Evolutionary conservation across 148 eudicot genomes (phyloP).

Genomic region (Amaranthus cruentus): DNA sequence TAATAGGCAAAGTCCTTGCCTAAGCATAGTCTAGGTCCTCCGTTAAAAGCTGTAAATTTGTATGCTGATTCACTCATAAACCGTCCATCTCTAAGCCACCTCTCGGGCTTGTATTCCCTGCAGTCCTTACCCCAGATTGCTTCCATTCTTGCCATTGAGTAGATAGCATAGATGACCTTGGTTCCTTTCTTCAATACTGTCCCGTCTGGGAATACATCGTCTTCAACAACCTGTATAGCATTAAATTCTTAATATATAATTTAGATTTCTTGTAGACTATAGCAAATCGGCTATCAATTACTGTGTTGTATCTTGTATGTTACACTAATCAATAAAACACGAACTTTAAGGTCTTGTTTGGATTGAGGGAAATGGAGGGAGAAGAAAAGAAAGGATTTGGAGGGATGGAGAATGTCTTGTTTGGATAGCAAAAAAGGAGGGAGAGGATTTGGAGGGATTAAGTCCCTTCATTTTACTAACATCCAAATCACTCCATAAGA

Average conservation of each 20-base stretch:
- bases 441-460: too few relatives aligned
- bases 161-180: constrained; percentile 81
- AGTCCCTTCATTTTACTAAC: too few relatives aligned
- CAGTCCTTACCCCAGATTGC: constrained; percentile 92
- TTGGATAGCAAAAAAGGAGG: too few relatives aligned
- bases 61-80: constrained; percentile 91
- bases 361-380: too few relatives aligned
- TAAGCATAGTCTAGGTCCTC: constrained; percentile 88
- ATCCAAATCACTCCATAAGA: too few relatives aligned
- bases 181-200: constrained; percentile 77
- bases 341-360: too few relatives aligned
- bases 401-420: too few relatives aligned
- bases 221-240: constrained; percentile 56
- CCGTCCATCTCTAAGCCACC: constrained; percentile 84
- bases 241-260: neutral
- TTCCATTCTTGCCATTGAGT: constrained; percentile 97
- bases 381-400: too few relatives aligned
- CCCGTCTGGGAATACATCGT: constrained; percentile 91
- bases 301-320: too few relatives aligned
- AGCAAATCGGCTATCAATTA: too few relatives aligned
- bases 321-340: too few relatives aligned
- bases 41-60: constrained; percentile 92
- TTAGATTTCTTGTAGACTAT: neutral
- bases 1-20: constrained; percentile 96
- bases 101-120: constrained; percentile 78